Evolutionary conservation across 139 green algal species (phyloP), one percentile per base, ranked within the genome.

Genomic region (Closterium sp.): DNA sequence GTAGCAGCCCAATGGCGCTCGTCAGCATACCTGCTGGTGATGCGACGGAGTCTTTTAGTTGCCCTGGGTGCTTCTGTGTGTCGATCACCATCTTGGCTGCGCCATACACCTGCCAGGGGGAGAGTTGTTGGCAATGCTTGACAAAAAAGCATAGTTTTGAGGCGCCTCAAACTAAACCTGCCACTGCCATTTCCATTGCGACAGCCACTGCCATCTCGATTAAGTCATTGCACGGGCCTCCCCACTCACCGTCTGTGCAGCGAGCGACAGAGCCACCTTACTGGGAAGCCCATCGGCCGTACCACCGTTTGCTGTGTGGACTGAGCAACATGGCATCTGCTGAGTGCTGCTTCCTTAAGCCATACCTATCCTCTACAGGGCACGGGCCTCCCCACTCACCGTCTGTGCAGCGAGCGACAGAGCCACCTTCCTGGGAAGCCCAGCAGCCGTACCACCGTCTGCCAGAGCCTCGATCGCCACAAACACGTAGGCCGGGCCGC

Each of bases 71-170:
- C 93, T 96, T 97, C 23, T 97, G 97, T 10, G 97, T 98, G 88
- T 99, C 96, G 33, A 99, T 88, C 88, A 99, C 98, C 97, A 99
- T 98, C 95, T 98, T 98, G 33, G 97, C 97, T 1, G 94, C 95
- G 34, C 98, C 98, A 91, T 98, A 94, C 90, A 99, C 97, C 87
- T 90, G 87, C 36, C 36, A 6, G 36, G 36, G 36, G 6, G 36
- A 6, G 36, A n/a, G n/a, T n/a, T n/a, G n/a, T n/a, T n/a, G n/a
- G n/a, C n/a, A n/a, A n/a, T n/a, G n/a, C n/a, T n/a, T n/a, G n/a
- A n/a, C n/a, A n/a, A n/a, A n/a, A n/a, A n/a, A n/a, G n/a, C n/a
- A n/a, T n/a, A n/a, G n/a, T n/a, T n/a, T n/a, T n/a, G n/a, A n/a
- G n/a, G n/a, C n/a, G n/a, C n/a, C n/a, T n/a, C n/a, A n/a, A n/a